Evolutionary conservation across 306 rosid species (phyloP), one percentile per base, ranked within the genome.

Genomic region (Pueraria montana): DNA sequence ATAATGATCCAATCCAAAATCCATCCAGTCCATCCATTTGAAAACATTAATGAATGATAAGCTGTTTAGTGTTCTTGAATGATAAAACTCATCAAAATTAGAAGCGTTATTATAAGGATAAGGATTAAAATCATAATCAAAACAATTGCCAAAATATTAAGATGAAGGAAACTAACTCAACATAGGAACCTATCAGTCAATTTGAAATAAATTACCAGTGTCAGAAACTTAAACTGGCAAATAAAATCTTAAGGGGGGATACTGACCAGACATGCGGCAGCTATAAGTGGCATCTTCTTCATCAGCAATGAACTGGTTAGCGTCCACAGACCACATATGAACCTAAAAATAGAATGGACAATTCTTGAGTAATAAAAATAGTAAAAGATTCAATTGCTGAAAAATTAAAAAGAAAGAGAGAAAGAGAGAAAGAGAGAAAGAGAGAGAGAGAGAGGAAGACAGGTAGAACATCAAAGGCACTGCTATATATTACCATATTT

Each of bases 231-330:
- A 53, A 75, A 53, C 21, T 34, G 58, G 21, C 7, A 84, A 42
- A 62, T 80, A 48, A 73, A 72, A 49, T 77, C 40, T 21, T 34
- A 30, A 55, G 16, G 23, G 61, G 49, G 63, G 45, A 18, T 62
- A 83, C 86, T 45, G 78, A 93, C 99, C 99, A 74, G 99, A 95
- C 76, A 86, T 88, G 63, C 99, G 97, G 78, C 94, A 92, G 89
- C 94, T 92, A 82, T 91, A 95, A 63, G 91, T 90, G 84, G 74
- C 82, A 66, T 95, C 98, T 81, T 93, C 99, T 81, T 95, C 99
- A 82, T 95, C 99, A 62, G 96, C 91, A 61, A 95, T 91, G 84
- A 89, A 95, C 72, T 89, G 94, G 74, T 95, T 95, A 78, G 96
- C 91, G 83, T 95, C 98, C 84, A 50, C 59, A 69, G 93, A 91